Evolutionary conservation across 1,139 yeast genomes (phyloP).

Genomic region (Lodderomyces theae): DNA sequence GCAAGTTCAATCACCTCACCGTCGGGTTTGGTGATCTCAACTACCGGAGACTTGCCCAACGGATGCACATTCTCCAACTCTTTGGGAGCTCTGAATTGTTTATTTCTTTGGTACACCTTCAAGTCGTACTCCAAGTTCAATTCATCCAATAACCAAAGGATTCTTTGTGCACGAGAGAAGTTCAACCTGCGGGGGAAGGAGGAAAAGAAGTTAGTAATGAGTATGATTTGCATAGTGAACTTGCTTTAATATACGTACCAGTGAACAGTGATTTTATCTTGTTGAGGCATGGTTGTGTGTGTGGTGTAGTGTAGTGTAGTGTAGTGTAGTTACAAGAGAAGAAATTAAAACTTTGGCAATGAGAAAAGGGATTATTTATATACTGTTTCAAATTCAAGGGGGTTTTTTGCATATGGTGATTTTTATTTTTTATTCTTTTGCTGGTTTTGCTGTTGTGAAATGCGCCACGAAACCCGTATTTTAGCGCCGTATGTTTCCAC

Average conservation of each 20-base stretch:
- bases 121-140: constrained; percentile 34
- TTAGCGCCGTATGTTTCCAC: too few relatives aligned
- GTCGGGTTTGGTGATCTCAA: constrained; percentile 26
- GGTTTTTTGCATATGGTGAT: too few relatives aligned
- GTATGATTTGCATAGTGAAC: background rate
- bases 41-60: constrained; percentile 39
- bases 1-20: constrained; percentile 18
- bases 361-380: too few relatives aligned
- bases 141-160: constrained; percentile 39
- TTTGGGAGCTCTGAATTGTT: constrained; percentile 32
- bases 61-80: constrained; percentile 35
- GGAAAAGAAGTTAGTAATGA: background rate
- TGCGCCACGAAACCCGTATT: too few relatives aligned
- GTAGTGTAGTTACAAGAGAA: too few relatives aligned
- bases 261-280: constrained; percentile 4
- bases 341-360: too few relatives aligned
- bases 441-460: too few relatives aligned
- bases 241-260: background rate
- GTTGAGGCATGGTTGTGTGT: background rate
- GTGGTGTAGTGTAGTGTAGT: background rate
- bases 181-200: constrained; percentile 24
- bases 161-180: constrained; percentile 36
- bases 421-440: too few relatives aligned
- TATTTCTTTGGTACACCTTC: constrained; percentile 27
- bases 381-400: too few relatives aligned